These are phyloP conservation scores for Monilinia polystroma DNA, from an alignment of 2,329 filamentous ascomycete genomes.

Conservation along the genomic window DNA sequence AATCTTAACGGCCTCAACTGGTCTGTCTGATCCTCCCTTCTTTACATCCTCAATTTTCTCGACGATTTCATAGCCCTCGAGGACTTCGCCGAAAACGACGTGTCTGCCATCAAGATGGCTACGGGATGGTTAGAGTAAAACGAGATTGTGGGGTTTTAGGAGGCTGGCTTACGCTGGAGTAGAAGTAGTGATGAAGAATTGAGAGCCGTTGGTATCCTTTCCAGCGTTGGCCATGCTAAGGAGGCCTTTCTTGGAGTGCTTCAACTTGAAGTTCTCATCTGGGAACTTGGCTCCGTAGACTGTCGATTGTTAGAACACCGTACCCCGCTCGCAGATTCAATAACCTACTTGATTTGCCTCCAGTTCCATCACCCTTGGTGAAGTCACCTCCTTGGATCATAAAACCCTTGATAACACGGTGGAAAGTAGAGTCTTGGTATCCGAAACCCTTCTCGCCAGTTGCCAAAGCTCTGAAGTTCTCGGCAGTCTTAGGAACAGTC, in stretches of 20 bases:
- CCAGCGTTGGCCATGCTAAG: constrained; percentile 85
- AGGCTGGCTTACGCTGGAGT: constrained; percentile 60
- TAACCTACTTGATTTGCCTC: constrained; percentile 76
- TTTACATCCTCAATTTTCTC: constrained; percentile 73
- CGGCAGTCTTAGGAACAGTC: constrained; percentile 73
- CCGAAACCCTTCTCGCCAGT: constrained; percentile 86
- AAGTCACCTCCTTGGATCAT: constrained; percentile 94
- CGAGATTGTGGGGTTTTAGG: background rate
- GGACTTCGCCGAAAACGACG: constrained; percentile 85
- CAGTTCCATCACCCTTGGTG: constrained; percentile 77
- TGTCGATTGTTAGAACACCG: constrained; percentile 39
- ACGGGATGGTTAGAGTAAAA: constrained; percentile 28
- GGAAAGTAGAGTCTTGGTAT: constrained; percentile 79
- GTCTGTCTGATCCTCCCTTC: constrained; percentile 68
- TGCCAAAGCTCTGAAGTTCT: constrained; percentile 77
- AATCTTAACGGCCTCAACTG: constrained; percentile 69
- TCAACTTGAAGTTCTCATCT: constrained; percentile 94
- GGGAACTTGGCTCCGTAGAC: constrained; percentile 81
- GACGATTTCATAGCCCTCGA: constrained; percentile 80
- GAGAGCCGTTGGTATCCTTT: constrained; percentile 82
- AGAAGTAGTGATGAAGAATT: constrained; percentile 89
- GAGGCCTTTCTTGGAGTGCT: constrained; percentile 81
- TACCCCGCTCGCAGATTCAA: background rate
- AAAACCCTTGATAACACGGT: constrained; percentile 86
- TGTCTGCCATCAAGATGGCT: constrained; percentile 82